Conservation (phyloP, 768 basidiomycete species). For the Sistotremastrum niveocremeum region DNA sequence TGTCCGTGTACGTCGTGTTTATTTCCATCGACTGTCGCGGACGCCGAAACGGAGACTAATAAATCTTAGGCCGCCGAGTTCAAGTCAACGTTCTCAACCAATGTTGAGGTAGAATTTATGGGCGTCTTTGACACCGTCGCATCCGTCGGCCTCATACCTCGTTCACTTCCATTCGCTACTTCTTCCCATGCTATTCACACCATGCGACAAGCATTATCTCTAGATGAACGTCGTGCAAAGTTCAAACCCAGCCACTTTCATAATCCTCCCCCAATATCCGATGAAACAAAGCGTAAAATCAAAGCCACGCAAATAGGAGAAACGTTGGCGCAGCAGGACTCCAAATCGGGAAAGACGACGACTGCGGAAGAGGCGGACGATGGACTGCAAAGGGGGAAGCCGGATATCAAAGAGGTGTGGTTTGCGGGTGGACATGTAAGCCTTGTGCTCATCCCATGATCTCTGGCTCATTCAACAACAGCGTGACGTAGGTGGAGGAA, state of each 20-base stretch:
- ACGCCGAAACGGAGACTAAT: conserved; percentile 25
- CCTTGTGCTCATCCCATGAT: conserved; percentile 17
- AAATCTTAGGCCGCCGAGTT: conserved; percentile 24
- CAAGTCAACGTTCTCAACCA: conserved; percentile 37
- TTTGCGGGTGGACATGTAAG: conserved; percentile 60
- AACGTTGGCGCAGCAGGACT: no score
- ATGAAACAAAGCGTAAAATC: no score
- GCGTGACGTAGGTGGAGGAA: conserved; percentile 59
- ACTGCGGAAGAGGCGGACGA: no score
- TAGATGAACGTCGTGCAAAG: conserved; percentile 22
- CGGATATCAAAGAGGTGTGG: conserved; percentile 69
- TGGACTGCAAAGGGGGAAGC: conserved; percentile 18
- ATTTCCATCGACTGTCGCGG: conserved; percentile 26
- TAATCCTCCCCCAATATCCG: no score
- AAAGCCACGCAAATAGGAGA: no score
- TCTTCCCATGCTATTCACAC: conserved; percentile 30
- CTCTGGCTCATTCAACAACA: neutral
- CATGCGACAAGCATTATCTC: conserved; percentile 23
- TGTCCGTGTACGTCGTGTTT: no score
- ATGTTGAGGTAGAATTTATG: conserved; percentile 43
- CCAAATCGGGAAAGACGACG: no score
- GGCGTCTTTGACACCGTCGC: conserved; percentile 49
- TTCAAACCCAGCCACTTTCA: conserved; percentile 16
- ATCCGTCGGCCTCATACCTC: conserved; percentile 36
- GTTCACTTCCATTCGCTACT: conserved; percentile 34